Evolutionary conservation across 2,329 filamentous ascomycete genomes (phyloP), one percentile per base, ranked within the genome.

Genomic region (Aspergillus quadrilineatus): DNA sequence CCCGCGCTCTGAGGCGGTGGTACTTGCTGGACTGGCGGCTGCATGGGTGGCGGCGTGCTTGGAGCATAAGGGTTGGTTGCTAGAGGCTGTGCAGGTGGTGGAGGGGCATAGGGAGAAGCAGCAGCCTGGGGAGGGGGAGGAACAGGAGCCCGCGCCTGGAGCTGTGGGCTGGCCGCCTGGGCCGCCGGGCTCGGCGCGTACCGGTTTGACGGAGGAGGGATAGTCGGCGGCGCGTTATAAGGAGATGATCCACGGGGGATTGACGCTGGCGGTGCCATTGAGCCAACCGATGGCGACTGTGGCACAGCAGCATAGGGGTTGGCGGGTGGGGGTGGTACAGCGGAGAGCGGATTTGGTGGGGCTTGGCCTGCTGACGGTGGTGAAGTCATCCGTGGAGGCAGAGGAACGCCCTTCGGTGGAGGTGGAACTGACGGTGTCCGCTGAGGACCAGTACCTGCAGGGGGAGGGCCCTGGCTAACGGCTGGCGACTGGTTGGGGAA

Each of bases 171-270:
- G 52, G 77, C 69, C 60, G 76, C 77, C 67, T 87, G 84, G 22
- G 82, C 70, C 14, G 83, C 77, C 44, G 88, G 85, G 50, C 83
- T 79, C 10, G 89, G 89, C 12, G 89, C 87, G 71, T 95, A 95
- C 67, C 90, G 81, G 76, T 85, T 90, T 8, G 85, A 82, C 5
- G 88, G 84, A n/a, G 89, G 86, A 4, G 85, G 79, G 15, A 80
- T 82, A 30, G 86, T 78, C 6, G 90, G 89, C 53, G 92, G 89
- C 37, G 89, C 85, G 67, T 92, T 91, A 74, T 96, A 97, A 5
- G 92, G 92, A 28, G 92, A 96, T 4, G 88, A 82, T 29, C 88
- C 91, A 61, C 91, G 86, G 22, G 86, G 83, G 50, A 90, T 67
- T 6, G 68, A 69, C 15, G 68, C 82, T 17, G 86, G 83, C 51